phyloP scores from a whole-genome alignment of 257 asterid genomes.

The Buddleja alternifolia region DNA sequence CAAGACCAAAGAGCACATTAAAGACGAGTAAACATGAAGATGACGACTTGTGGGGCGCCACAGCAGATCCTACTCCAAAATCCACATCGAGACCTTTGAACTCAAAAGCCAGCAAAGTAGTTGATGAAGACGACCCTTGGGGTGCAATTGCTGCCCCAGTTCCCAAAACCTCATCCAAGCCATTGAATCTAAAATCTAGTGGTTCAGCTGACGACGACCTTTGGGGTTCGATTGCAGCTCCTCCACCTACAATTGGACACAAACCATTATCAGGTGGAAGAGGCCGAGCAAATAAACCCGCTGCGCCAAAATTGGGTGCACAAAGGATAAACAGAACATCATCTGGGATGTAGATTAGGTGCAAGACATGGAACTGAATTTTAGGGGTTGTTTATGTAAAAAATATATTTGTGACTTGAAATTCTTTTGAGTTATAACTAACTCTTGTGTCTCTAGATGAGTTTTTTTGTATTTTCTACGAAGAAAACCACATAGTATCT shows the following conservation, averaged over 20 bases:
- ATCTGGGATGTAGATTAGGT: conserved; percentile 57
- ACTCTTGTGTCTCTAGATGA: conserved; percentile 26
- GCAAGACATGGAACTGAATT: conserved; percentile 24
- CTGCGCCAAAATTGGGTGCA: conserved; percentile 83
- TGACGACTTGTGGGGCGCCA: conserved; percentile 70
- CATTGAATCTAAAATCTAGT: conserved; percentile 47
- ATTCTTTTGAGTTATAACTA: conserved; percentile 19
- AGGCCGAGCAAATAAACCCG: conserved; percentile 67
- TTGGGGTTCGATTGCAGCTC: conserved; percentile 92
- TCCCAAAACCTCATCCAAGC: conserved; percentile 58
- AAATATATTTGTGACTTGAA: conserved; percentile 23
- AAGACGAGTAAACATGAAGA: conserved; percentile 58
- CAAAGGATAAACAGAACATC: conserved; percentile 88
- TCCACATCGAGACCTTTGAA: conserved; percentile 44
- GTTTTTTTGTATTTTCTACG: conserved; percentile 32
- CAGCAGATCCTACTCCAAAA: conserved; percentile 61
- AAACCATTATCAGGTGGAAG: conserved; percentile 68
- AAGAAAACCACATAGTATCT: conserved; percentile 18
- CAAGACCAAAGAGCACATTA: conserved; percentile 53
- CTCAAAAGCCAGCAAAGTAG: conserved; percentile 45
- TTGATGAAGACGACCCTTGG: conserved; percentile 71
- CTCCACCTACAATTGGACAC: conserved; percentile 70
- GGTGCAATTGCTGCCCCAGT: conserved; percentile 66
- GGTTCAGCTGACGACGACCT: conserved; percentile 67
- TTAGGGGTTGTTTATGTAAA: no score